Evolutionary conservation across 1,139 yeast genomes (phyloP).

Genomic region (Yueomyces sp.): DNA sequence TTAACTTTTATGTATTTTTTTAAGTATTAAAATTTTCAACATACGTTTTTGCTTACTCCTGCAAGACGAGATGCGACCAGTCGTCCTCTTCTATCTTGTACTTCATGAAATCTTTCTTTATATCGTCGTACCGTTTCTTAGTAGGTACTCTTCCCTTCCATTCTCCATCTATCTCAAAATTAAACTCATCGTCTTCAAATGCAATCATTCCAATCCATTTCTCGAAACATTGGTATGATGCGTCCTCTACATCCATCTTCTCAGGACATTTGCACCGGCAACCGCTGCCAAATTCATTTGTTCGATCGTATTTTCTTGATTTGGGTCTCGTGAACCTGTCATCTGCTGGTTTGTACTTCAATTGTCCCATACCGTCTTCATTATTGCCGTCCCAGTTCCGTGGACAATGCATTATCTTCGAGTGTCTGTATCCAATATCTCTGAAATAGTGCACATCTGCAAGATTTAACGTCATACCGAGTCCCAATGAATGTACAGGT

Average conservation of each 20-base stretch:
- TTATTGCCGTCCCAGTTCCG: too few relatives aligned
- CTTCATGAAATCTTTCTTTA: constrained; percentile 3
- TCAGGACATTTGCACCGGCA: constrained; percentile 77
- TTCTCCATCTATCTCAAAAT: neutral
- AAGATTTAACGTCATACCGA: too few relatives aligned
- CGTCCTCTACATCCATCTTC: constrained; percentile 17
- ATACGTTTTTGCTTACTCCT: too few relatives aligned
- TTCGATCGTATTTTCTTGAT: too few relatives aligned
- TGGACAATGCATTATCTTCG: too few relatives aligned
- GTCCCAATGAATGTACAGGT: too few relatives aligned
- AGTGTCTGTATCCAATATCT: too few relatives aligned
- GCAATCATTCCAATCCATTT: constrained; percentile 10
- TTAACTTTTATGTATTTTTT: neutral
- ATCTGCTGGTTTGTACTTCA: too few relatives aligned
- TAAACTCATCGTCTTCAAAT: constrained; percentile 4
- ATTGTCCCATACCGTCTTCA: too few relatives aligned
- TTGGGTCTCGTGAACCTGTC: too few relatives aligned
- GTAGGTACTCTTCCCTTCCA: constrained; percentile 1
- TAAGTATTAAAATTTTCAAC: too few relatives aligned
- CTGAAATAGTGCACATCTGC: too few relatives aligned
- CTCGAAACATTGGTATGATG: constrained; percentile 11
- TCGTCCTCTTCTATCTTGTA: neutral
- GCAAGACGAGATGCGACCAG: neutral
- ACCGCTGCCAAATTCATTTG: constrained; percentile 50
- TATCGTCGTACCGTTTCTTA: neutral